Conservation (phyloP, 2,329 filamentous ascomycete species). For the Aspergillus pseudoterreus region DNA sequence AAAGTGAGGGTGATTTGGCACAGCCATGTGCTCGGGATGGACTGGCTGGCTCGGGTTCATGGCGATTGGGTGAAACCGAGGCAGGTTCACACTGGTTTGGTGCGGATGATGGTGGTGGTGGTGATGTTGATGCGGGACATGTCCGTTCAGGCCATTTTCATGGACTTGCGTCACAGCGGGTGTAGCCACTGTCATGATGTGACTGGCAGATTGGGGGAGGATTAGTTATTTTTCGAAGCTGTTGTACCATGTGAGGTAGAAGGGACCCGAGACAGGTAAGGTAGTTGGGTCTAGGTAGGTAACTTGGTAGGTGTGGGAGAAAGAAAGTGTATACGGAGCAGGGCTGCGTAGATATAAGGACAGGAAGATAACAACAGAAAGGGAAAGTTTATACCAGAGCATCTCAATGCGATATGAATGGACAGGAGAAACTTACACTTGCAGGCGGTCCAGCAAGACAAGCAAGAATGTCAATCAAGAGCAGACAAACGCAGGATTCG, state of each 20-base stretch:
- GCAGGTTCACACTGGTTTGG: slow-evolving; percentile 26
- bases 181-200: slow-evolving; percentile 34
- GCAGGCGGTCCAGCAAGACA: slow-evolving; percentile 1
- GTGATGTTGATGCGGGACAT: slow-evolving; percentile 20
- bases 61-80: slow-evolving; percentile 39
- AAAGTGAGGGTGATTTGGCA: slow-evolving; percentile 31
- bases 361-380: not conserved
- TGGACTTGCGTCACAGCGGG: slow-evolving; percentile 33
- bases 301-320: too few species aligned
- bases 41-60: slow-evolving; percentile 36
- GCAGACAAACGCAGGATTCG: slow-evolving; percentile 3
- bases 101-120: not conserved
- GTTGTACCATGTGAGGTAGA: not conserved
- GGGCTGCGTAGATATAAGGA: not conserved
- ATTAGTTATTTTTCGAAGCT: not conserved
- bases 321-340: not conserved
- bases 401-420: not conserved
- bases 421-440: slow-evolving; percentile 10
- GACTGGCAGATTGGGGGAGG: slow-evolving; percentile 2
- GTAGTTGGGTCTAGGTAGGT: too few species aligned
- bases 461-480: slow-evolving; percentile 11
- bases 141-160: slow-evolving; percentile 30
- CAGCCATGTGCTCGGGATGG: slow-evolving; percentile 28
- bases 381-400: not conserved
- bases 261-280: not conserved